Evolutionary conservation across 148 eudicot genomes (phyloP).

Genomic region (Camellia granthamiana): DNA sequence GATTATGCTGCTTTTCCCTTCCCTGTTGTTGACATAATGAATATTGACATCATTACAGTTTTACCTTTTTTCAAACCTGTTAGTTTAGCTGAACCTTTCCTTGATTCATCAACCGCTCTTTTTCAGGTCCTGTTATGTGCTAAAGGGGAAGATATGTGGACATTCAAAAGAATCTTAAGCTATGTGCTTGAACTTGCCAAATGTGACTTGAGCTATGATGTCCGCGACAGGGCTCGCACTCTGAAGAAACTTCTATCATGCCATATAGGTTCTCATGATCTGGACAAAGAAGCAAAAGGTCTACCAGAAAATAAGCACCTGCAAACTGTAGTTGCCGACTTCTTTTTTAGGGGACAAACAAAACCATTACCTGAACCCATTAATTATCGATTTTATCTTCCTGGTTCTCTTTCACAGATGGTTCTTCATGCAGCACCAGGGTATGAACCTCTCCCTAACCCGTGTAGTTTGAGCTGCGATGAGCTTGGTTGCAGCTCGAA

Average conservation of each 20-base stretch:
- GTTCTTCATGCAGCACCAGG: conserved; percentile 99
- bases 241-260: conserved; percentile 52
- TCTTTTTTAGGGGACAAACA: conserved; percentile 44
- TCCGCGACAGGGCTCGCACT: conserved; percentile 86
- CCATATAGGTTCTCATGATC: conserved; percentile 28
- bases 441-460: conserved; percentile 92
- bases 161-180: conserved; percentile 34
- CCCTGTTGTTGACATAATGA: background rate
- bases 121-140: conserved; percentile 63
- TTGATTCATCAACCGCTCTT: conserved; percentile 2
- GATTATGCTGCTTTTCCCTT: background rate
- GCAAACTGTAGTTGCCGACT: conserved; percentile 39
- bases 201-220: conserved; percentile 80
- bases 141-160: conserved; percentile 48
- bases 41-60: background rate
- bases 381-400: conserved; percentile 77
- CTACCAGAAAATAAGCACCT: conserved; percentile 33
- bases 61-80: background rate
- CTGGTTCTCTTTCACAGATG: conserved; percentile 98
- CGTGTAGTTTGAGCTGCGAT: conserved; percentile 56
- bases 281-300: conserved; percentile 30
- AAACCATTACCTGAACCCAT: conserved; percentile 42
- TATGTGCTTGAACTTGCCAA: conserved; percentile 84
- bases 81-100: background rate
- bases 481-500: conserved; percentile 28